Base-by-base conservation (phyloP, 2,329 filamentous ascomycete genomes). In the Alternaria dauci region DNA sequence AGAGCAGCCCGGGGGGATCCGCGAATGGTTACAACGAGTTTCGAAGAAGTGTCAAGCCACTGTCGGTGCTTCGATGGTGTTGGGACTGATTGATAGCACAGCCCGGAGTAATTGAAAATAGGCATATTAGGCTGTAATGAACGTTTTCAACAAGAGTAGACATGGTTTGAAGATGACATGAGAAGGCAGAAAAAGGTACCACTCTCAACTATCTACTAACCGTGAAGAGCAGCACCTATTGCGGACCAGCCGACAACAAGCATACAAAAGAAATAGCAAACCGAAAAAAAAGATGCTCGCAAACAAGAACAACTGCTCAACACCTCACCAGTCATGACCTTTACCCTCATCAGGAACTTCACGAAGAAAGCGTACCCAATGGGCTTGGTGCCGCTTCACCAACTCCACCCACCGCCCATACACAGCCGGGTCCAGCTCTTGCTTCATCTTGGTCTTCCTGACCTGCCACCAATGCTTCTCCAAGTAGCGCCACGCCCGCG, bases 201-300 rank as follows among this genome's bases (percentile, higher is more conserved):
- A 25, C 39, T 52, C 48, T 16, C 52, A 28, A 4, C 52, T 54
- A 46, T 46, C 41, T 44, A 44, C 52, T 34, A 11, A 44, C n/a
- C 7, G 16, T 54, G 52, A 25, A 47, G 42, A 46, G 30, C 52
- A 47, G 41, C 16, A 36, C 41, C 9, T 28, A 54, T 32, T 2
- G 41, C 28, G 30, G 28, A 54, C 18, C 41, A 54, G 52, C 52
- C 30, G 23, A 54, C 39, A 54, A 44, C 52, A 5, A 44, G 52
- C 39, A 54, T 44, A 44, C 41, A 54, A 23, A 46, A 46, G 18
- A 16, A 25, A 28, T 23, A 18, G 44, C 34, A 38, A 38, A 38
- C 34, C 16, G n/a, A n/a, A n/a, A n/a, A 38, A 8, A 18, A 38
- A 38, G 16, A 16, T 8, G 34, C 34, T 38, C 34, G 20, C 20